Evolutionary conservation across 371 early-diverging fungal genomes (phyloP), one percentile per base, ranked within the genome.

Genomic region (Mucor irregularis): DNA sequence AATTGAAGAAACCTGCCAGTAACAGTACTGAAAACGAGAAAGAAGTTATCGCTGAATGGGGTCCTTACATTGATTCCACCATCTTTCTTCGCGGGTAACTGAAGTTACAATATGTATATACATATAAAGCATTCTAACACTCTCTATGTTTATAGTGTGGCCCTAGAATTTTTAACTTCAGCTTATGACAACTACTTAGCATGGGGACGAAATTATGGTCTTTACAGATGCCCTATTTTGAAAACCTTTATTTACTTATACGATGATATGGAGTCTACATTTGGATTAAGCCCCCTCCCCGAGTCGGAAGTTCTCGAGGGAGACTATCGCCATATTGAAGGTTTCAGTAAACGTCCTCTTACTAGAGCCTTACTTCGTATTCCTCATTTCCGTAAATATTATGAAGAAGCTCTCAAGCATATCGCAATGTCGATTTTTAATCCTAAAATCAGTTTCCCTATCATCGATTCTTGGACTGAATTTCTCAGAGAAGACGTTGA

Each of bases 151-250:
- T 16, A 10, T 48, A 55, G 38, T 31, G 46, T 72, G 63, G 58
- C 62, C 7, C 30, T 72, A 11, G 69, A 72, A 43, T 42, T 68
- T 25, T 29, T 66, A 11, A 22, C 56, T 9, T 62, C 62, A 22
- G 56, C 45, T 28, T 61, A 60, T n/a, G 68, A 71, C 33, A 62
- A 60, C 5, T 65, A 71, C 21, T 38, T 61, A 9, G 13, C 54
- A 0, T 40, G 43, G 31, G 53, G 50, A 4, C 45, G 59, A 14
- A 71, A 71, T 26, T 71, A 59, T 21, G 59, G 60, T 19, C 14
- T 71, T 10, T 71, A 71, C 21, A 39, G 52, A 16, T 40, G 52
- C 11, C 52, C 58, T n/a, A 49, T 57, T 17, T 39, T 21, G 7
- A 16, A 50, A 0, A 53, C 25, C 3, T 57, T 52, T 24, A 24